Base-by-base conservation (phyloP, 2,329 filamentous ascomycete species). In the Diplodia scrobiculata region DNA sequence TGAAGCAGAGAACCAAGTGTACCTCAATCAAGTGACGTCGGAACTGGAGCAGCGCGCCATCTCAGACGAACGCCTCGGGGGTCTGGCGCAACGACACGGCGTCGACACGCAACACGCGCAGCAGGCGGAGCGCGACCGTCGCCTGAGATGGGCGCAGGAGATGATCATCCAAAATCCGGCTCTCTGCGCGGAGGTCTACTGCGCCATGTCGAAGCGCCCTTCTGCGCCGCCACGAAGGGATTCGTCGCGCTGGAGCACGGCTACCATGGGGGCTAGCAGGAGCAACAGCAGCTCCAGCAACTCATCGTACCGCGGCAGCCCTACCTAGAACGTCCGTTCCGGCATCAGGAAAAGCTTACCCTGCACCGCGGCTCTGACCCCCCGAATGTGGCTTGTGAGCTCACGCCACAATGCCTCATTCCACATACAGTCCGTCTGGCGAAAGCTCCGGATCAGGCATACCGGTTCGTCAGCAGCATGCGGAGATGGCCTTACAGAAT, bases 121-220 rank as follows among this genome's bases (percentile, higher is more conserved):
- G 55, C 29, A 50, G 17, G 65, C 50, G 11, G 65, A 66, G 55
- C 55, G 58, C 3, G 55, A 66, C 14, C 65, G 65, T 6, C 65
- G 65, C 36, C 48, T 66, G 17, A 66, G 62, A 36, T 66, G 65
- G 65, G 65, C 65, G 7, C 65, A 63, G 55, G 48, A 66, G 6
- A 66, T 66, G 65, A 66, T 66, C 48, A 66, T 66, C 25, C 48
- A 54, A 48, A 66, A 54, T 5, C 65, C 65, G 17, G 65, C 55
- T 2, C 48, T 66, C 25, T 62, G 65, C 27, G 65, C 65, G 7
- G 65, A 66, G 50, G 58, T 66, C 25, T 66, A 66, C 27, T 66
- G 25, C 19, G 58, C 55, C 58, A 66, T 66, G 65, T 47, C 55
- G 36, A 62, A 55, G 65, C 65, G 36, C 10, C 25, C 41, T 5